A percentile compares a stretch with the other conserved stretches of the same genome.
phyloP scores from a whole-genome alignment of 2,329 filamentous ascomycete species.

The Penicillium sp. region DNA sequence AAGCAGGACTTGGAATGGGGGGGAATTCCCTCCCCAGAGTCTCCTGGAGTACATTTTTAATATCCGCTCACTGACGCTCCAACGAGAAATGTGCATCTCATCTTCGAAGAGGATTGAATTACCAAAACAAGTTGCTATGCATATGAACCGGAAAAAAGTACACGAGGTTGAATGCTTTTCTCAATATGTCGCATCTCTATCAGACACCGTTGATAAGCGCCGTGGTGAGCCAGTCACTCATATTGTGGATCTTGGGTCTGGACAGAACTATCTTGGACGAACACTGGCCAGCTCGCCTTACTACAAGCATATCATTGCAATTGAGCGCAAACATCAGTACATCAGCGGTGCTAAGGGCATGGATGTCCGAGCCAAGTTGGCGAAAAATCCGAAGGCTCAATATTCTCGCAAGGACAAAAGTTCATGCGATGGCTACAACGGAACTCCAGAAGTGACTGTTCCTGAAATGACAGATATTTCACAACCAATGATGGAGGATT shows the following conservation, averaged over 20 bases:
- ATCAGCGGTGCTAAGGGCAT: slow-evolving; percentile 80
- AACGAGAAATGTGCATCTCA: slow-evolving; percentile 43
- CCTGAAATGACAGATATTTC: background rate
- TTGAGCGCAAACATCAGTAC: slow-evolving; percentile 83
- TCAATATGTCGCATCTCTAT: slow-evolving; percentile 70
- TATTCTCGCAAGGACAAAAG: slow-evolving; percentile 78
- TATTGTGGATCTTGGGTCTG: slow-evolving; percentile 92
- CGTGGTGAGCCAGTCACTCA: slow-evolving; percentile 63
- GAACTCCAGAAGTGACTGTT: slow-evolving; percentile 2
- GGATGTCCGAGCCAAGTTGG: slow-evolving; percentile 75
- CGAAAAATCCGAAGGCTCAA: slow-evolving; percentile 67
- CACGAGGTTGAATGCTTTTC: slow-evolving; percentile 92
- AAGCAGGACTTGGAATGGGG: slow-evolving; percentile 42
- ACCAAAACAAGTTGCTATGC: slow-evolving; percentile 72
- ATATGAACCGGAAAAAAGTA: slow-evolving; percentile 96
- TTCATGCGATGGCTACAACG: slow-evolving; percentile 18
- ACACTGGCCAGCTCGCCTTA: slow-evolving; percentile 82
- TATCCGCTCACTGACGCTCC: slow-evolving; percentile 67
- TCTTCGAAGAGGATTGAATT: slow-evolving; percentile 45
- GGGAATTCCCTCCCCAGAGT: slow-evolving; percentile 48
- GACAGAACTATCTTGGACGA: slow-evolving; percentile 91
- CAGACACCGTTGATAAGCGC: slow-evolving; percentile 52
- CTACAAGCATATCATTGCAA: slow-evolving; percentile 80
- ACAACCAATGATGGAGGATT: slow-evolving; percentile 3
- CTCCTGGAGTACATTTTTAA: slow-evolving; percentile 70